These are phyloP conservation scores for Ogataea angusta DNA, from an alignment of 805 yeast species.

Conservation along the genomic window DNA sequence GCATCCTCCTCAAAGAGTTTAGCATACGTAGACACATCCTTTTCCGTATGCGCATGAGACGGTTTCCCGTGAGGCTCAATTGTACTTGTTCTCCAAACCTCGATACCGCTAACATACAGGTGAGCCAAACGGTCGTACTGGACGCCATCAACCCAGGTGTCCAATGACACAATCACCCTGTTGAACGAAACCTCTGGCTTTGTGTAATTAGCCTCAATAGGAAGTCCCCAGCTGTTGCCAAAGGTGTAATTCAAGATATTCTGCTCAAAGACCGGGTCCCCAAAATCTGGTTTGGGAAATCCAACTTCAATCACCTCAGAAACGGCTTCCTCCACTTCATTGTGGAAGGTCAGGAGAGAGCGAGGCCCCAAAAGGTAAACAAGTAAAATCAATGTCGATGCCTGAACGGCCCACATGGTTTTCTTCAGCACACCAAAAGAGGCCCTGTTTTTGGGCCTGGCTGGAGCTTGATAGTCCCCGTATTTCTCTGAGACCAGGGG, in stretches of 20 bases:
- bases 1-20: constrained; percentile 44
- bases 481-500: too few relatives aligned
- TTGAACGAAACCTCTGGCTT: constrained; percentile 49
- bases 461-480: too few relatives aligned
- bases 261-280: constrained; percentile 39
- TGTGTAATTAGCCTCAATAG: constrained; percentile 39
- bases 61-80: constrained; percentile 64
- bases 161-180: constrained; percentile 50
- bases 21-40: constrained; percentile 61
- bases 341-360: not conserved
- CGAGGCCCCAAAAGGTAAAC: not conserved
- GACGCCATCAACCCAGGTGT: constrained; percentile 52
- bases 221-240: constrained; percentile 60
- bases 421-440: not conserved
- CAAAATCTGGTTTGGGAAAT: constrained; percentile 29
- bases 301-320: constrained; percentile 34
- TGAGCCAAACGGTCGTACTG: constrained; percentile 68
- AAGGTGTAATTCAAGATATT: constrained; percentile 45
- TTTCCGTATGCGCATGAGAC: constrained; percentile 48
- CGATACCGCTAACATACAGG: constrained; percentile 57
- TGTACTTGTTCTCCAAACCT: constrained; percentile 83
- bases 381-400: not conserved
- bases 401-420: not conserved
- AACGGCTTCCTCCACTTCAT: not conserved
- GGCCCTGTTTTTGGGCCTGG: too few relatives aligned